Percentiles rank a stretch among this genome's conserved stretches.
phyloP scores from a whole-genome alignment of 2,329 filamentous ascomycete genomes.

The Scedosporium aurantiacum region DNA sequence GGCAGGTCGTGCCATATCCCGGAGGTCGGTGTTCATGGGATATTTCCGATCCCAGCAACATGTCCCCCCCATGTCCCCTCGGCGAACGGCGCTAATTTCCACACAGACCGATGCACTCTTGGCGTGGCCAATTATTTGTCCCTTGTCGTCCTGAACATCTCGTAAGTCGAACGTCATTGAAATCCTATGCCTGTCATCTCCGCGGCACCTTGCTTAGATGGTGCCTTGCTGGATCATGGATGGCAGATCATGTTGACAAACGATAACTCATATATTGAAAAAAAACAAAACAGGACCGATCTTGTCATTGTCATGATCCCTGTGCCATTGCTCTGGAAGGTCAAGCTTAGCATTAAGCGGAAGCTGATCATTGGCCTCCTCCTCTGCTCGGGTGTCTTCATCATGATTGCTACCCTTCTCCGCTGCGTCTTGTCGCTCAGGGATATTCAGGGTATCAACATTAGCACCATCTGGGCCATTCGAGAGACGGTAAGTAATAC shows the following conservation, averaged over 20 bases:
- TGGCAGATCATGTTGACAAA: too few species aligned
- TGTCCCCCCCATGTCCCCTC: too few species aligned
- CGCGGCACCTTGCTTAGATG: slow-evolving; percentile 2
- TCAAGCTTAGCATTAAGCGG: slow-evolving; percentile 6
- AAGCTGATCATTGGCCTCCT: slow-evolving; percentile 17
- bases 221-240: too few species aligned
- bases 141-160: slow-evolving; percentile 14
- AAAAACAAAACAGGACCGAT: too few species aligned
- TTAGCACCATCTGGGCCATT: slow-evolving; percentile 17
- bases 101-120: slow-evolving; percentile 9
- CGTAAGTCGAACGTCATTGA: slow-evolving; percentile 8
- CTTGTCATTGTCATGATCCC: slow-evolving; percentile 10
- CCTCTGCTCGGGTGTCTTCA: slow-evolving; percentile 16
- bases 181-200: slow-evolving; percentile 8
- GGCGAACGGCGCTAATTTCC: neutral
- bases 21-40: slow-evolving; percentile 11
- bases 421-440: slow-evolving; percentile 13
- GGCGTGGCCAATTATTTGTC: slow-evolving; percentile 14
- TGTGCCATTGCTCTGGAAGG: slow-evolving; percentile 14
- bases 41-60: neutral
- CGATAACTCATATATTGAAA: too few species aligned
- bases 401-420: slow-evolving; percentile 16
- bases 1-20: slow-evolving; percentile 16
- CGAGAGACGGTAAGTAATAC: slow-evolving; percentile 15
- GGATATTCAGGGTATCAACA: slow-evolving; percentile 13